Evolutionary conservation across 495 filamentous ascomycete species (phyloP).

Genomic region (Hypomontagnella monticulosa): DNA sequence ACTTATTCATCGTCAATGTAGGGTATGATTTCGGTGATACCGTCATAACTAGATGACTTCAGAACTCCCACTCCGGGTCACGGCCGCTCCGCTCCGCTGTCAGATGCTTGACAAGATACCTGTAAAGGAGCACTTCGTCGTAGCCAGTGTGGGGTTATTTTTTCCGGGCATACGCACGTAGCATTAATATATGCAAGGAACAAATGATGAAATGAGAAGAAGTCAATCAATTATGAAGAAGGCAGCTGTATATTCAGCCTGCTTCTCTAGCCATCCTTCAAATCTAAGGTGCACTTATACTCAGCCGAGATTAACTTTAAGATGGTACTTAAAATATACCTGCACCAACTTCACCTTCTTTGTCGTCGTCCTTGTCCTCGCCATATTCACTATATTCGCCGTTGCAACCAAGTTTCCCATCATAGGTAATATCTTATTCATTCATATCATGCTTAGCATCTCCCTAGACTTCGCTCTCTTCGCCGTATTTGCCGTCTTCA

Average conservation of each 20-base stretch:
- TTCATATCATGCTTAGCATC: no score
- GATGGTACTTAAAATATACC: background rate
- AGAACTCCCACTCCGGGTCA: conserved; percentile 12
- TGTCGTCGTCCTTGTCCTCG: no score
- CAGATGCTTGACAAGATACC: background rate
- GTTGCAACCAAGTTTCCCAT: no score
- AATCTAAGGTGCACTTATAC: conserved; percentile 12
- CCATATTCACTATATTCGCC: no score
- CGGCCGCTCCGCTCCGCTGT: conserved; percentile 2
- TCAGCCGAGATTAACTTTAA: conserved; percentile 3
- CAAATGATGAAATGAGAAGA: conserved; percentile 2
- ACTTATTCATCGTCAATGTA: background rate
- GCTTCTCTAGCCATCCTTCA: conserved; percentile 2
- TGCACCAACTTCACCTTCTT: background rate
- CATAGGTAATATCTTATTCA: no score
- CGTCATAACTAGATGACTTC: conserved; percentile 3
- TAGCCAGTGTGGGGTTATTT: background rate
- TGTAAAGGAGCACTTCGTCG: conserved; percentile 1
- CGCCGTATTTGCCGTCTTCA: no score
- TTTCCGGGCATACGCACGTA: background rate
- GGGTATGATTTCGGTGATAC: background rate
- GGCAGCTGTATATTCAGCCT: conserved; percentile 10
- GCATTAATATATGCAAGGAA: conserved; percentile 17
- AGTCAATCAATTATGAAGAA: conserved; percentile 4
- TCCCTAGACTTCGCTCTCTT: no score